Base-by-base conservation (phyloP, 2,329 filamentous ascomycete genomes). In the Leptographium wingfieldii region DNA sequence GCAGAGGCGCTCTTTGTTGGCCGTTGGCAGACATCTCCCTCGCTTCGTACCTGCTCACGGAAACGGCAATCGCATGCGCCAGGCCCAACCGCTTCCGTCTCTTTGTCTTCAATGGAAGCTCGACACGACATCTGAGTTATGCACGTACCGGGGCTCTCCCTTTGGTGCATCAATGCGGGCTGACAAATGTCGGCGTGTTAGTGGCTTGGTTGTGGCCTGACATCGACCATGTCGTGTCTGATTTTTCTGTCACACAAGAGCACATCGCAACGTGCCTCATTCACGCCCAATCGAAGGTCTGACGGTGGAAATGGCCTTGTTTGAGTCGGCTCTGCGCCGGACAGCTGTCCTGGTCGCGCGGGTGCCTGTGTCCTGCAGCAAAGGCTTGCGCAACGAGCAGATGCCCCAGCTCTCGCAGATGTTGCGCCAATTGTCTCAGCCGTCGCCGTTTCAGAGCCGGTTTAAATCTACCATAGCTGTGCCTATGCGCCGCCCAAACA, bases 301-400 rank as follows among this genome's bases (percentile, higher is more conserved):
- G n/a, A 40, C 12, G 9, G 40, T 55, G 56, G 59, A 56, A 22
- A 71, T 71, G 69, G 63, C 66, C 31, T 67, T 68, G 55, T 65
- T 69, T 16, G 67, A 68, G 59, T 59, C 66, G 27, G 68, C 68
- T 33, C 61, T 71, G 53, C 67, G 66, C 46, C 66, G 68, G 63
- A 65, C 65, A 19, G 63, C 66, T 19, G 14, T 62, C 10, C 66
- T 66, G 60, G 60, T 67, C 6, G 62, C 67, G 6, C 61, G 64
- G 29, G 69, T 73, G 38, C 71, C 73, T 60, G 73, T 78, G 58
- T 67, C 74, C 67, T 80, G 77, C 70, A 76, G 76, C 63, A 78
- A 80, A 74, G 80, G 77, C 68, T 73, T 72, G 62, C 63, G 66
- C 33, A 68, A 68, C 27, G 65, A 67, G 55, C 65, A 67, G n/a